Percentiles rank a stretch among this genome's conserved stretches.
Evolutionary conservation across 768 basidiomycete species (phyloP).

Genomic region (Macrolepiota fuliginosa): DNA sequence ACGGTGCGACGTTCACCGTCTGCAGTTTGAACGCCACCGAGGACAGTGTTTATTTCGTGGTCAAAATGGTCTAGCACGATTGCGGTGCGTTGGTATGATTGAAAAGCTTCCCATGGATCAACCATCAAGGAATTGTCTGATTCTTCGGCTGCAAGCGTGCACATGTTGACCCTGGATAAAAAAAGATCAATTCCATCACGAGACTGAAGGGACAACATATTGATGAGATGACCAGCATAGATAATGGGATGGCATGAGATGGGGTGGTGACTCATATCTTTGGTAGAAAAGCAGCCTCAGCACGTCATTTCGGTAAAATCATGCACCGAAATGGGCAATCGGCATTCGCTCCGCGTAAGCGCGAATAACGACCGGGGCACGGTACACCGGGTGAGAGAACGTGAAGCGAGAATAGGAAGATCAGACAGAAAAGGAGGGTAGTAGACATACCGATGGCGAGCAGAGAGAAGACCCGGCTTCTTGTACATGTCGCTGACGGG

Average conservation of each 20-base stretch:
- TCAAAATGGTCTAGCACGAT: slow-evolving; percentile 98
- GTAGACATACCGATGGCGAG: slow-evolving; percentile 77
- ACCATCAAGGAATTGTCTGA: slow-evolving; percentile 96
- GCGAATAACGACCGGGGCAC: not conserved
- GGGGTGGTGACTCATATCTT: not conserved
- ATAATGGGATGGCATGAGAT: not conserved
- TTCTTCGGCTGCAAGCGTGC: slow-evolving; percentile 84
- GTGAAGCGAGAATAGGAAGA: not conserved
- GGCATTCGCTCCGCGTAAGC: not conserved
- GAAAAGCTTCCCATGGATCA: slow-evolving; percentile 96
- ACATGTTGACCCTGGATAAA: slow-evolving; percentile 74
- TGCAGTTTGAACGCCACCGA: slow-evolving; percentile 74
- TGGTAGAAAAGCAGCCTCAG: not conserved
- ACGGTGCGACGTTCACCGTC: slow-evolving; percentile 75
- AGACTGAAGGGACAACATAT: slow-evolving; percentile 17
- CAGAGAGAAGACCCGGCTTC: slow-evolving; percentile 90
- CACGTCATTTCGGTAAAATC: slow-evolving; percentile 16
- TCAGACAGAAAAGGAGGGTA: slow-evolving; percentile 7
- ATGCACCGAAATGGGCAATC: slow-evolving; percentile 16
- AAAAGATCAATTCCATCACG: slow-evolving; percentile 21
- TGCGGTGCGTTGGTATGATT: slow-evolving; percentile 93
- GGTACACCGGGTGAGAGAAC: not conserved
- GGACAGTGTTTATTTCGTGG: slow-evolving; percentile 83
- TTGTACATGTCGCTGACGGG: slow-evolving; percentile 97
- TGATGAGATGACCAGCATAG: slow-evolving; percentile 7